Percentiles rank a stretch among this genome's conserved stretches.
These are phyloP conservation scores for Lentinula edodes DNA, from an alignment of 768 basidiomycete genomes.

Conservation along the genomic window DNA sequence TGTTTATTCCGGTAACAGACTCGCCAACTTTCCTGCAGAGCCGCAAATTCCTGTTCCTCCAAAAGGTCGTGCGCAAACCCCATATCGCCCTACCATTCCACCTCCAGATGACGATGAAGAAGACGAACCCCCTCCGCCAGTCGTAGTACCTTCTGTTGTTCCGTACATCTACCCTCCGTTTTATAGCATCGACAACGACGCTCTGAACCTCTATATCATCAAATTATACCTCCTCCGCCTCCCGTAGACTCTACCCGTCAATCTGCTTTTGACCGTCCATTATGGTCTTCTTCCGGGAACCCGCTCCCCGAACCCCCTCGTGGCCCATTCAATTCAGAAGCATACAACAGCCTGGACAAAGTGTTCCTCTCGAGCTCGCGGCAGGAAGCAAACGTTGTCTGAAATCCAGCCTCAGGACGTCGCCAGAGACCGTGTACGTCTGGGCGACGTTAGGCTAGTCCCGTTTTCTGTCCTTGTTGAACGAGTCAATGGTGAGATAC, in stretches of 20 bases:
- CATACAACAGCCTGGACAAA: constrained; percentile 21
- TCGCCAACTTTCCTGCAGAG: constrained; percentile 2
- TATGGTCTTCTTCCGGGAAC: constrained; percentile 28
- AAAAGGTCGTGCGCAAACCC: constrained; percentile 3
- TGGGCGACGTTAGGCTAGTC: neutral
- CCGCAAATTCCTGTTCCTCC: neutral
- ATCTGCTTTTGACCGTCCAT: constrained; percentile 23
- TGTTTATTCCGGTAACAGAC: neutral
- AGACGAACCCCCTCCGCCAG: neutral
- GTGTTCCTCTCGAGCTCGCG: constrained; percentile 13
- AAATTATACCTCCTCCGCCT: constrained; percentile 23
- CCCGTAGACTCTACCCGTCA: constrained; percentile 24
- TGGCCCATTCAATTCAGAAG: constrained; percentile 53
- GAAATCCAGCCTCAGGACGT: constrained; percentile 10
- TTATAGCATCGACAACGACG: neutral
- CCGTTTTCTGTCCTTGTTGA: constrained; percentile 3
- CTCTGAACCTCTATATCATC: constrained; percentile 1
- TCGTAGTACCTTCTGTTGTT: neutral
- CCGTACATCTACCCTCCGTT: neutral
- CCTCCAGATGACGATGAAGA: neutral
- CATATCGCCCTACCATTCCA: neutral
- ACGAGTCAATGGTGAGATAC: neutral
- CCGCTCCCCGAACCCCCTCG: constrained; percentile 61
- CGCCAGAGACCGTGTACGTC: neutral
- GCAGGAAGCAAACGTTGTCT: constrained; percentile 6